Base-by-base conservation (phyloP, 805 yeast species). In the Wickerhamiella slavikovae region DNA sequence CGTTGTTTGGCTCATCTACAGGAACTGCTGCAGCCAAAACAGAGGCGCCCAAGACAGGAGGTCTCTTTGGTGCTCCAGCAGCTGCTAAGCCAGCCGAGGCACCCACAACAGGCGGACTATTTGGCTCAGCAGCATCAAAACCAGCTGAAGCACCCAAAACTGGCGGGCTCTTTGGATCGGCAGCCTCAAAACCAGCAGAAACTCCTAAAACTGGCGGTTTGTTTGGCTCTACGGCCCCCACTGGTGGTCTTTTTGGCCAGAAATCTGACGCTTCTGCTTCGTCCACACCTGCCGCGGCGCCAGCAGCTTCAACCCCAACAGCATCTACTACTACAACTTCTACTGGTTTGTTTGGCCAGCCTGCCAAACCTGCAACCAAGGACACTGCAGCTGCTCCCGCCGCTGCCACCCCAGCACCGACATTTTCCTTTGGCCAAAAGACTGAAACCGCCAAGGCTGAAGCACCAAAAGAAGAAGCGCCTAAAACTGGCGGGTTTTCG, bases 381-480 rank as follows among this genome's bases (percentile, higher is more conserved):
- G 31, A 37, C 27, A 40, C 38, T 18, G 31, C 35, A 13, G 2
- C 37, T 31, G 4, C 33, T 30, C 18, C 30, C 38, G 22, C 17
- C 17, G 16, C 15, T 7, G 11, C 23, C 12, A 14, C n/a, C 10
- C 21, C 19, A 15, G 14, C 8, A 7, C 15, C 39, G 11, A 38
- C 48, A 17, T 40, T 47, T 24, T 44, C 55, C 3, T 40, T 42
- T 27, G 47, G 44, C 11, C 30, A 35, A n/a, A 35, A 35, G 24
- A 30, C 37, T 14, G 35, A 10, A 16, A 24, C 24, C 11, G 15
- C n/a, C n/a, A n/a, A n/a, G n/a, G n/a, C n/a, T n/a, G n/a, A n/a
- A n/a, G n/a, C 17, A 7, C n/a, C 28, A 10, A 19, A 25, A 15
- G 32, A 23, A 14, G 27, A 31, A 15, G 26, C 24, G 5, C 28